phyloP scores from a whole-genome alignment of 2,329 filamentous ascomycete species.

The Trichoderma brevicompactum region DNA sequence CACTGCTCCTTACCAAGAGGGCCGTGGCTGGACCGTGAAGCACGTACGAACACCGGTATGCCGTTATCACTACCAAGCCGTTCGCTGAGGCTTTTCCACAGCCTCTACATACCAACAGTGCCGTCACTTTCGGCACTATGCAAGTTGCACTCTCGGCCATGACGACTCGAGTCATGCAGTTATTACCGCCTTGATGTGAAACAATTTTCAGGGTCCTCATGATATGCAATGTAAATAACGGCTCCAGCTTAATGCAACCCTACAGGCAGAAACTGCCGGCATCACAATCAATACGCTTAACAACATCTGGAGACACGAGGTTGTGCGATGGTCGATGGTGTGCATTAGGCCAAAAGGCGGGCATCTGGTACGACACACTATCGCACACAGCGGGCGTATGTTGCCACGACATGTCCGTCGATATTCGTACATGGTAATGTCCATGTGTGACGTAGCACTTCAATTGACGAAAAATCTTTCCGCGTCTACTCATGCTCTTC shows the following conservation, averaged over 20 bases:
- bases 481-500: neutral
- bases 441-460: conserved; percentile 6
- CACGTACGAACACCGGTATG: neutral
- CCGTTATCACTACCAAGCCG: no score
- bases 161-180: neutral
- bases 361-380: neutral
- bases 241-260: conserved; percentile 17
- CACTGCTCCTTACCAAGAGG: neutral
- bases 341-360: conserved; percentile 1
- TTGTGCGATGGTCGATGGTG: conserved; percentile 9
- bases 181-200: neutral
- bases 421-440: conserved; percentile 6
- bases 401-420: neutral
- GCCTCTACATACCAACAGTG: neutral
- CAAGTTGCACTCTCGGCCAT: no score
- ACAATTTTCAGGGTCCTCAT: neutral
- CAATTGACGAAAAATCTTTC: neutral
- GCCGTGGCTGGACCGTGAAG: neutral
- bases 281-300: neutral
- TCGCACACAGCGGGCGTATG: neutral
- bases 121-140: neutral
- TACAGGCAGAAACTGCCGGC: conserved; percentile 3
- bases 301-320: neutral
- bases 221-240: neutral
- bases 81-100: neutral